Conservation (phyloP, 2,329 filamentous ascomycete species). For the Alternaria triticina region DNA sequence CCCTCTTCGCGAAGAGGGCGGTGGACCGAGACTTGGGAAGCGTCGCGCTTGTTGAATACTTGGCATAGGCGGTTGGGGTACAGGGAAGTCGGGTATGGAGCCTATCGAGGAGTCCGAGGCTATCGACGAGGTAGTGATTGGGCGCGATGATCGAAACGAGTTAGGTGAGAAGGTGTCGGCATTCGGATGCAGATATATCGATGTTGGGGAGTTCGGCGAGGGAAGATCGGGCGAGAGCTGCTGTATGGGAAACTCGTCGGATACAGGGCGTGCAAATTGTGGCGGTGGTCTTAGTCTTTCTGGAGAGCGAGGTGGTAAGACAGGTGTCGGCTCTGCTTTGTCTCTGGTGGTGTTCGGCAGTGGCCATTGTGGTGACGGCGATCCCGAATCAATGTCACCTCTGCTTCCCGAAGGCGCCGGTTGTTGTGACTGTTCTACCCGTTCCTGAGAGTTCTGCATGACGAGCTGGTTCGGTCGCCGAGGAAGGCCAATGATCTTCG, state of each 20-base stretch:
- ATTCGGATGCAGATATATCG: conserved; percentile 33
- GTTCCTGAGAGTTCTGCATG: conserved; percentile 31
- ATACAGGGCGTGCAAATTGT: conserved; percentile 50
- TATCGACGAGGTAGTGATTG: conserved; percentile 47
- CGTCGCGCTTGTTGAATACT: conserved; percentile 46
- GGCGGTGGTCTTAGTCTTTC: conserved; percentile 50
- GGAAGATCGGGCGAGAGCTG: conserved; percentile 33
- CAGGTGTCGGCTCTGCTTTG: conserved; percentile 32
- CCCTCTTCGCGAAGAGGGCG: conserved; percentile 56
- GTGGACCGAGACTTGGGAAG: conserved; percentile 54
- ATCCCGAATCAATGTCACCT: conserved; percentile 20
- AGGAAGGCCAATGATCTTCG: conserved; percentile 45
- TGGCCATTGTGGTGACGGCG: conserved; percentile 55
- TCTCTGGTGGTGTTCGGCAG: conserved; percentile 47
- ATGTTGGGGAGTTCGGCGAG: conserved; percentile 25
- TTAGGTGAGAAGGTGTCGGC: conserved; percentile 44
- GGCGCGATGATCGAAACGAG: conserved; percentile 38
- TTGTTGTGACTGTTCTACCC: conserved; percentile 18
- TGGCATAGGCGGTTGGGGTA: conserved; percentile 43
- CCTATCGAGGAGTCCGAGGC: conserved; percentile 51
- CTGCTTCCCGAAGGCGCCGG: conserved; percentile 22
- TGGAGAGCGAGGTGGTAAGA: conserved; percentile 28
- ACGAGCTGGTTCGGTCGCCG: conserved; percentile 44
- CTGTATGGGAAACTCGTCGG: conserved; percentile 44
- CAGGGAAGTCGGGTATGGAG: conserved; percentile 51